Conservation (phyloP, 192 early-diverging fungal genomes). For the Podila minutissima region DNA sequence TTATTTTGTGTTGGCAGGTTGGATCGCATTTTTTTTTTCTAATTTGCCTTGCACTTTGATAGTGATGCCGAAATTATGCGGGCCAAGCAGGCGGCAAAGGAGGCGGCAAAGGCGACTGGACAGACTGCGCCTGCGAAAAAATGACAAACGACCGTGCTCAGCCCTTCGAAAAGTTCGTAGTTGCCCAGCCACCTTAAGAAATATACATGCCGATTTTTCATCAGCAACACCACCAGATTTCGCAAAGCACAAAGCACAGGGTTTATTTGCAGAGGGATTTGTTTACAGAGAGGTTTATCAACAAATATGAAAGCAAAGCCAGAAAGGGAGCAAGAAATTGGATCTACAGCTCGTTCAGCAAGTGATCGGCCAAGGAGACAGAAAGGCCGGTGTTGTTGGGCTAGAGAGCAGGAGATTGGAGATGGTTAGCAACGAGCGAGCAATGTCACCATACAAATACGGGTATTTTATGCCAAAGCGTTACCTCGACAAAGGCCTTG, state of each 20-base stretch:
- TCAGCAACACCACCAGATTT: too few relatives aligned
- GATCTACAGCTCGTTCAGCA: constrained; percentile 51
- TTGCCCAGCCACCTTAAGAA: too few relatives aligned
- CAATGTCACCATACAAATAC: background rate
- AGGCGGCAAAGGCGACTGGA: constrained; percentile 1
- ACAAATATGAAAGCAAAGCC: too few relatives aligned
- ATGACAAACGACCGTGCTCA: too few relatives aligned
- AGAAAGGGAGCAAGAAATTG: background rate
- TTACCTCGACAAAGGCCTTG: constrained; percentile 52
- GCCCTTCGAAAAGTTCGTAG: too few relatives aligned
- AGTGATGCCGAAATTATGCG: constrained; percentile 1
- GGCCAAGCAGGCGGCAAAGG: constrained; percentile 3
- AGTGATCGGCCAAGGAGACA: constrained; percentile 56
- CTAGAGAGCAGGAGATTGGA: constrained; percentile 4
- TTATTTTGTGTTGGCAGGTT: background rate
- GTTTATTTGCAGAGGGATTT: too few relatives aligned
- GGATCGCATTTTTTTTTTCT: background rate
- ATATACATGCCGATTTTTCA: too few relatives aligned
- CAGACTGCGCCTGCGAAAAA: too few relatives aligned
- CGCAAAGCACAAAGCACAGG: too few relatives aligned
- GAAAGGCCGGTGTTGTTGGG: constrained; percentile 65
- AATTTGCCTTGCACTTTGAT: background rate
- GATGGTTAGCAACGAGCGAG: background rate
- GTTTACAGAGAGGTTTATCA: too few relatives aligned
- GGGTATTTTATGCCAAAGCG: too few relatives aligned